Evolutionary conservation across 306 rosid species (phyloP).

Genomic region (Gastrolobium villosum): DNA sequence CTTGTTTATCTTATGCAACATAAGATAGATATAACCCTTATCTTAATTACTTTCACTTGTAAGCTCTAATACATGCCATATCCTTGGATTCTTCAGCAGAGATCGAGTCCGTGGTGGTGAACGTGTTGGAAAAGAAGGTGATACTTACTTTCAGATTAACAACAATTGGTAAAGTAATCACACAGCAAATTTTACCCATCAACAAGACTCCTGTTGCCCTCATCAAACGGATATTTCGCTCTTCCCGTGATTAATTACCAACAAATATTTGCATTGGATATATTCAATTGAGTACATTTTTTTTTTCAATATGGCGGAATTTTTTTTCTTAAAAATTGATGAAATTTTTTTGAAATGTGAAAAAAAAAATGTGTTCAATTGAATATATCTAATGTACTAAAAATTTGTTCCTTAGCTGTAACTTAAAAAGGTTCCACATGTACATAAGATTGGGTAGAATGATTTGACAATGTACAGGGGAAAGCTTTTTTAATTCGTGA

Average conservation of each 20-base stretch:
- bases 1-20: no score
- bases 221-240: constrained; percentile 63
- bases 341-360: no score
- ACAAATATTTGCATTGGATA: no score
- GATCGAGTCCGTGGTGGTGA: constrained; percentile 79
- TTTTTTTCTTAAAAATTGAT: no score
- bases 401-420: not conserved
- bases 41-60: not conserved
- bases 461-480: constrained; percentile 47
- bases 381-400: no score
- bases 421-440: constrained; percentile 22
- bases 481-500: constrained; percentile 21
- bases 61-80: constrained; percentile 2
- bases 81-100: constrained; percentile 59
- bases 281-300: no score
- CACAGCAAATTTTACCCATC: constrained; percentile 49
- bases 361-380: no score
- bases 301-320: no score
- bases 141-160: constrained; percentile 70
- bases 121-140: constrained; percentile 79
- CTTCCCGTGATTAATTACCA: constrained; percentile 46
- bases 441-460: constrained; percentile 37
- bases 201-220: constrained; percentile 49
- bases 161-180: constrained; percentile 53
- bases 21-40: no score